Conservation (phyloP, 305 asterid species). For the Fraxinus floribunda region DNA sequence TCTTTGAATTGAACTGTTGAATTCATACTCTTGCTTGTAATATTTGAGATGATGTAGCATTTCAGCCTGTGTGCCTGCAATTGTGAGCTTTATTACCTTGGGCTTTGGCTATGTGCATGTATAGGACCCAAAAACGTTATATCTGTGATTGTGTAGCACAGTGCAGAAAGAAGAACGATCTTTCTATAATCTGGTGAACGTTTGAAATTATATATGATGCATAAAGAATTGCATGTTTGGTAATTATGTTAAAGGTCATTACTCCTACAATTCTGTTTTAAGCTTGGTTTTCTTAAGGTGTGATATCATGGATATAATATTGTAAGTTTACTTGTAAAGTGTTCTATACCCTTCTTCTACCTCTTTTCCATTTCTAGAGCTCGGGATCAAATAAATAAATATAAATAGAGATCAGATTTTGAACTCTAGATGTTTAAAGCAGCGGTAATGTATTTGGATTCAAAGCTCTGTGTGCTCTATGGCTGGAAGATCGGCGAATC, state of each 20-base stretch:
- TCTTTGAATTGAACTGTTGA: background rate
- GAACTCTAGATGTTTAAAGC: background rate
- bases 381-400: background rate
- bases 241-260: background rate
- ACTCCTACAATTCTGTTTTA: background rate
- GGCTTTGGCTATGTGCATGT: background rate
- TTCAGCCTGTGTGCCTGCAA: background rate
- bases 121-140: background rate
- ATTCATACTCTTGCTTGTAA: background rate
- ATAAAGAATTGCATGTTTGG: background rate
- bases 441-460: background rate
- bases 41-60: conserved; percentile 8
- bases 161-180: background rate
- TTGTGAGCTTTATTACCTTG: conserved; percentile 4
- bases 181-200: background rate
- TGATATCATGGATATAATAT: conserved; percentile 1
- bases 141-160: background rate
- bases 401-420: background rate
- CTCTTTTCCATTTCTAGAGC: background rate
- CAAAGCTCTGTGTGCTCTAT: background rate
- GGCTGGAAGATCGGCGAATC: background rate
- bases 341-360: background rate
- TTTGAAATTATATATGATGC: background rate
- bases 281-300: conserved; percentile 8
- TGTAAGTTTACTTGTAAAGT: background rate